phyloP scores from a whole-genome alignment of 177 flowering plant genomes.

The Vitis hybrid region DNA sequence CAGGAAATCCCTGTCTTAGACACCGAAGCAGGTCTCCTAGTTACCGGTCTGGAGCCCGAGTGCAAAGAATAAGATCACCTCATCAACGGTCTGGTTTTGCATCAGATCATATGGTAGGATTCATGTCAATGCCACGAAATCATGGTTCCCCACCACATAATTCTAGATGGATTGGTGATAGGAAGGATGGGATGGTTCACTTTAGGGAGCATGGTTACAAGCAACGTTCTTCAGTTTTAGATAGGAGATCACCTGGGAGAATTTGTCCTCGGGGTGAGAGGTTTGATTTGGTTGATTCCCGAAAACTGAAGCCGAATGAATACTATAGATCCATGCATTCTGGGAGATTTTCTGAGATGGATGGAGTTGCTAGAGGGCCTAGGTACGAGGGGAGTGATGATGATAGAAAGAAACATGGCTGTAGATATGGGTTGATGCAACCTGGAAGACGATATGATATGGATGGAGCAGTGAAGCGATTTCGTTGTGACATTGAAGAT shows the following conservation, averaged over 20 bases:
- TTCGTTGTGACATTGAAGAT: conserved; percentile 23
- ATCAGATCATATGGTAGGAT: conserved; percentile 27
- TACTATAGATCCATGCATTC: conserved; percentile 34
- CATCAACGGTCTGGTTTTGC: conserved; percentile 29
- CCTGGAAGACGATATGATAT: conserved; percentile 22
- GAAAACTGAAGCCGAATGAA: conserved; percentile 36
- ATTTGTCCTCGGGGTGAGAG: conserved; percentile 22
- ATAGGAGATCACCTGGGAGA: conserved; percentile 42
- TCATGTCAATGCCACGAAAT: conserved; percentile 28
- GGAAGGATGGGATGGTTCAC: conserved; percentile 19
- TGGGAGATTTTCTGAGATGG: conserved; percentile 34
- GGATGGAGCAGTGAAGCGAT: conserved; percentile 26
- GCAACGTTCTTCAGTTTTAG: conserved; percentile 22
- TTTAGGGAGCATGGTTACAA: conserved; percentile 32
- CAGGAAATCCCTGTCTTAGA: conserved; percentile 21
- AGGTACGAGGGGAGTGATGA: conserved; percentile 35
- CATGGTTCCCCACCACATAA: conserved; percentile 29
- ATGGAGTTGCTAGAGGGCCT: conserved; percentile 24
- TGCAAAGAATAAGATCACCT: conserved; percentile 35
- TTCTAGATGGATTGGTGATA: conserved; percentile 37
- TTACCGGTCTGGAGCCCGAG: conserved; percentile 35
- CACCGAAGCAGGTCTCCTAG: conserved; percentile 40
- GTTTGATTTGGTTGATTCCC: conserved; percentile 29
- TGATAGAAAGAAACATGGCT: conserved; percentile 32
- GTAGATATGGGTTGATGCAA: conserved; percentile 29